Conservation (phyloP, 257 asterid species). For the Sherardia arvensis region DNA sequence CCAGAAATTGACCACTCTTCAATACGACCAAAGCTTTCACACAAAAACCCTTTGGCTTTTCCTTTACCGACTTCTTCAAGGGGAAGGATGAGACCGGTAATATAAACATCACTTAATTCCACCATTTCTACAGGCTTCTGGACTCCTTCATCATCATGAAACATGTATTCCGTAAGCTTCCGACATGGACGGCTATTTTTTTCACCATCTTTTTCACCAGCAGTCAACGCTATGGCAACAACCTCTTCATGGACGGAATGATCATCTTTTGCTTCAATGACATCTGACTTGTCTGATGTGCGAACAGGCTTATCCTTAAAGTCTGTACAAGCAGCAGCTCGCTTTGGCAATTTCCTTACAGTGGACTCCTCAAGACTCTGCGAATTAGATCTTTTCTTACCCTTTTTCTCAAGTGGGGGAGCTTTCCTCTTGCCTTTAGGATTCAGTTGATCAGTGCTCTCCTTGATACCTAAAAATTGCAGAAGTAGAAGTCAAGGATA, state of each 20-base stretch:
- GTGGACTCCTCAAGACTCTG: slow-evolving; percentile 29
- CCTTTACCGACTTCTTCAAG: slow-evolving; percentile 49
- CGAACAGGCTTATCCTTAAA: slow-evolving; percentile 59
- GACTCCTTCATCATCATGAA: slow-evolving; percentile 57
- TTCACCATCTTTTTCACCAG: slow-evolving; percentile 45
- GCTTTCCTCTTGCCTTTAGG: slow-evolving; percentile 30
- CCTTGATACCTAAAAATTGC: slow-evolving; percentile 25
- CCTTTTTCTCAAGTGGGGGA: slow-evolving; percentile 26
- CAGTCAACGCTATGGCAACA: slow-evolving; percentile 66
- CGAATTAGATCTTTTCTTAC: slow-evolving; percentile 40
- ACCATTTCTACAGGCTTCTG: slow-evolving; percentile 80
- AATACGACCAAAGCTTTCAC: slow-evolving; percentile 90
- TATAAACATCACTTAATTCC: slow-evolving; percentile 65
- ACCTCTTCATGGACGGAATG: slow-evolving; percentile 55
- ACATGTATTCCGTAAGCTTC: slow-evolving; percentile 58
- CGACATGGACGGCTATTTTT: slow-evolving; percentile 69
- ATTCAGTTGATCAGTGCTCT: slow-evolving; percentile 21
- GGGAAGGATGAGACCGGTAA: slow-evolving; percentile 66
- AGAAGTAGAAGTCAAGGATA: background rate
- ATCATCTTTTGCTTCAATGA: slow-evolving; percentile 51
- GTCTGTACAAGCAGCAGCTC: slow-evolving; percentile 75
- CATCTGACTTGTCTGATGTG: slow-evolving; percentile 33
- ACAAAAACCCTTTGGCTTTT: slow-evolving; percentile 50
- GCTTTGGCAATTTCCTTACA: slow-evolving; percentile 66
- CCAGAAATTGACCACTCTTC: slow-evolving; percentile 97